These are phyloP conservation scores for Malus fusca DNA, from an alignment of 306 rosid genomes.

Conservation along the genomic window DNA sequence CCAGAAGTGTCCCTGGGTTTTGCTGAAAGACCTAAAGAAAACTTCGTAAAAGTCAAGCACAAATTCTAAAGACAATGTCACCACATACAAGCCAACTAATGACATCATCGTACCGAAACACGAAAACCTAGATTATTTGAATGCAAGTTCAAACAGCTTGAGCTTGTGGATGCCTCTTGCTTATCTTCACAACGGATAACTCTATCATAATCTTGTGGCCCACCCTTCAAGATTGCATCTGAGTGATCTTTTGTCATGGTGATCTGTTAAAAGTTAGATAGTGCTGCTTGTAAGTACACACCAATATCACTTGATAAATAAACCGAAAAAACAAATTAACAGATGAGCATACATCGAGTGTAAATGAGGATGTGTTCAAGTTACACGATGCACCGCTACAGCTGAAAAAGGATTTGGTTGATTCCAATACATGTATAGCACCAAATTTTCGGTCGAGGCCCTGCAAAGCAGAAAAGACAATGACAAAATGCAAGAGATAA, in stretches of 20 bases:
- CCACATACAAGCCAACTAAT: slow-evolving; percentile 8
- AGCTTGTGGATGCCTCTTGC: slow-evolving; percentile 20
- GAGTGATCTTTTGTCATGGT: slow-evolving; percentile 41
- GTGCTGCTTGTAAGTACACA: slow-evolving; percentile 9
- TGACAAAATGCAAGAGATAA: not conserved
- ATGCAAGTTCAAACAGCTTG: slow-evolving; percentile 25
- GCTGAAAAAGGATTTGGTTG: slow-evolving; percentile 44
- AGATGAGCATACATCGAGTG: slow-evolving; percentile 55
- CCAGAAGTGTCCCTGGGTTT: slow-evolving; percentile 73
- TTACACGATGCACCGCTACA: slow-evolving; percentile 46
- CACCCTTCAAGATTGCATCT: slow-evolving; percentile 46
- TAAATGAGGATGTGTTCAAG: slow-evolving; percentile 61
- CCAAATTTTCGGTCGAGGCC: slow-evolving; percentile 55
- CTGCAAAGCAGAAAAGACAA: slow-evolving; percentile 28
- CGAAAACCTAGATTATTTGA: slow-evolving; percentile 35
- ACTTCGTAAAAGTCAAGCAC: not conserved
- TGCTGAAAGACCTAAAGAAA: slow-evolving; percentile 74
- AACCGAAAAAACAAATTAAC: not conserved
- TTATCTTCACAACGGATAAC: slow-evolving; percentile 20
- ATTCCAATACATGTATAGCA: slow-evolving; percentile 68
- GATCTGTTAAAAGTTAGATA: slow-evolving; percentile 34
- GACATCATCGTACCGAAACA: slow-evolving; percentile 41
- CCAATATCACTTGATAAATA: slow-evolving; percentile 3
- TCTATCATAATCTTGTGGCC: slow-evolving; percentile 20
- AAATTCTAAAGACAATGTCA: slow-evolving; percentile 3